phyloP scores from a whole-genome alignment of 2,329 filamentous ascomycete species.

The Cordyceps tenuipes region DNA sequence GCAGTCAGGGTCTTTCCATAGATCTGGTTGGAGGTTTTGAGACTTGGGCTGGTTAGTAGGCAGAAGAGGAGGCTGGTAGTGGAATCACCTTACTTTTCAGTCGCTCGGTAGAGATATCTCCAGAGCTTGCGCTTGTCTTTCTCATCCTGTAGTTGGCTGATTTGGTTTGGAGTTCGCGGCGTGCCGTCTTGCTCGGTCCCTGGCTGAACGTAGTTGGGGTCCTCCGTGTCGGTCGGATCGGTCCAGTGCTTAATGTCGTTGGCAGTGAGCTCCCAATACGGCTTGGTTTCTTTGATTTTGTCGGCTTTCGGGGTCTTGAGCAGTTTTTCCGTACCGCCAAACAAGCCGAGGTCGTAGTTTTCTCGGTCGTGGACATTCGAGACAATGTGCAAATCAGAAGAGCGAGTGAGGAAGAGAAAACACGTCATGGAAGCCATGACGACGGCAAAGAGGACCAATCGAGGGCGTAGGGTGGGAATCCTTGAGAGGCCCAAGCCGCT shows the following conservation, averaged over 20 bases:
- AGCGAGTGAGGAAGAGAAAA: constrained; percentile 32
- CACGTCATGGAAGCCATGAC: constrained; percentile 34
- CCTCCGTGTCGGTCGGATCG: constrained; percentile 28
- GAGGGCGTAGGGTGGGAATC: constrained; percentile 31
- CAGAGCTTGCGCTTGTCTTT: constrained; percentile 35
- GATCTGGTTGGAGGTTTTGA: constrained; percentile 36
- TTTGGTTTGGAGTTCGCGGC: constrained; percentile 22
- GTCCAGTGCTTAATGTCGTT: constrained; percentile 28
- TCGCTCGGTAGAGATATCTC: constrained; percentile 32
- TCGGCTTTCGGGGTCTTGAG: not conserved
- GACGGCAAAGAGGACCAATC: constrained; percentile 32
- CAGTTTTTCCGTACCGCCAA: not conserved
- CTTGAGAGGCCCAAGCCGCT: constrained; percentile 21
- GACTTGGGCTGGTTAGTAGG: constrained; percentile 18
- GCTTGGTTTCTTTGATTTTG: not conserved
- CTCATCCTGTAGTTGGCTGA: constrained; percentile 30
- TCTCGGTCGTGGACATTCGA: constrained; percentile 19
- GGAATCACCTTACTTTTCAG: constrained; percentile 27
- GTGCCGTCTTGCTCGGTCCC: constrained; percentile 31
- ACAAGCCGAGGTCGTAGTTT: not conserved
- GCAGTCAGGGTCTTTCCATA: constrained; percentile 48
- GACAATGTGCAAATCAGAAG: constrained; percentile 20
- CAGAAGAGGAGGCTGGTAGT: constrained; percentile 18
- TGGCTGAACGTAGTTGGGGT: constrained; percentile 26
- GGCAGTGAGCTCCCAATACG: constrained; percentile 27